These are phyloP conservation scores for Chrysopogon serrulatus DNA, from an alignment of 176 grass and related monocot species.

Conservation along the genomic window DNA sequence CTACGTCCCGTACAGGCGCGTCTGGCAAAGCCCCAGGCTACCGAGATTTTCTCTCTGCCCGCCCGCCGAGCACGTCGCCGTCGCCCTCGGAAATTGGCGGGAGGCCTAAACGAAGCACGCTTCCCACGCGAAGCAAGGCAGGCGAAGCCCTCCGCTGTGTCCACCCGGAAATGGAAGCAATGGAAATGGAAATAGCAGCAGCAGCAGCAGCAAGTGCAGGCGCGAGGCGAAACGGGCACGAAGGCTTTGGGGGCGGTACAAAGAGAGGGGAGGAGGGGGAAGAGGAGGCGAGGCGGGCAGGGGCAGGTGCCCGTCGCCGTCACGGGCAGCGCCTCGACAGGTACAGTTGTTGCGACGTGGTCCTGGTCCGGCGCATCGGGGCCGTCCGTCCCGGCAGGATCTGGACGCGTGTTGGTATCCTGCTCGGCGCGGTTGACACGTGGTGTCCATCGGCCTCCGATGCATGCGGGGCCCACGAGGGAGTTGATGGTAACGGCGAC, in stretches of 20 bases:
- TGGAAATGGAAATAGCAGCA: not conserved
- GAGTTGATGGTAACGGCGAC: conserved; percentile 25
- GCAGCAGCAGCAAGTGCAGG: conserved; percentile 7
- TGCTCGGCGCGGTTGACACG: not conserved
- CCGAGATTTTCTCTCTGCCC: not conserved
- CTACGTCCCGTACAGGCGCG: too few species aligned
- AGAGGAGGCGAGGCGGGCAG: not conserved
- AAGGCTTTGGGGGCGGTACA: conserved; percentile 11
- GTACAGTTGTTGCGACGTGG: conserved; percentile 28
- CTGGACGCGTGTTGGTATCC: conserved; percentile 9
- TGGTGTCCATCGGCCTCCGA: not conserved
- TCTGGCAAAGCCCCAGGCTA: not conserved
- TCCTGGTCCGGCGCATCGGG: not conserved
- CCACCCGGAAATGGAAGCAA: not conserved
- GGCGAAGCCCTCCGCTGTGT: not conserved
- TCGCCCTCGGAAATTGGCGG: not conserved
- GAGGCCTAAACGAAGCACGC: conserved; percentile 8
- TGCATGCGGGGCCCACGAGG: not conserved
- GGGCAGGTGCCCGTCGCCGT: conserved; percentile 53
- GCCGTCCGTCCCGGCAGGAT: conserved; percentile 4
- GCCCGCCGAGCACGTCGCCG: conserved; percentile 7
- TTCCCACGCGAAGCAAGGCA: not conserved
- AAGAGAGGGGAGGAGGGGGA: conserved; percentile 1
- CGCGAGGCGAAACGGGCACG: conserved; percentile 17
- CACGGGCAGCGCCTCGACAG: conserved; percentile 51